These are phyloP conservation scores for Suillus occidentalis DNA, from an alignment of 768 basidiomycete species.

Conservation along the genomic window DNA sequence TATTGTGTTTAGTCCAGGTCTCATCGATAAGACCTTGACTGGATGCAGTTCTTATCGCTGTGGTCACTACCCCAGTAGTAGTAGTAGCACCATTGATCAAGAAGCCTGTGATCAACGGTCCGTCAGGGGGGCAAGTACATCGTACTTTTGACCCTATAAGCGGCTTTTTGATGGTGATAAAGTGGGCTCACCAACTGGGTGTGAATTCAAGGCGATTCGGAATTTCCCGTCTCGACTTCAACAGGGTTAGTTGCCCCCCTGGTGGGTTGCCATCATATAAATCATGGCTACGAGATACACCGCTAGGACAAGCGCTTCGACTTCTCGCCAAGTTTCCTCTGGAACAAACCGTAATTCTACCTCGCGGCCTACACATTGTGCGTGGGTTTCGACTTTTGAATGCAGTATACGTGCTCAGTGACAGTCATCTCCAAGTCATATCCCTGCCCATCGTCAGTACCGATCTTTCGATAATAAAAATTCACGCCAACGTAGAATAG, in stretches of 20 bases:
- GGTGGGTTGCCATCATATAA: not conserved
- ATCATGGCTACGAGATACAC: slow-evolving; percentile 1
- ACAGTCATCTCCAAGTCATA: slow-evolving; percentile 23
- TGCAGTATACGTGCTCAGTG: not conserved
- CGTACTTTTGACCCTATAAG: not conserved
- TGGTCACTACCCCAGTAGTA: not conserved
- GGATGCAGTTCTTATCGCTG: not conserved
- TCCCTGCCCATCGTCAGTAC: slow-evolving; percentile 32
- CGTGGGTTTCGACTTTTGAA: slow-evolving; percentile 12
- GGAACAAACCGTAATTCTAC: slow-evolving; percentile 8
- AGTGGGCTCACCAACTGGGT: not conserved
- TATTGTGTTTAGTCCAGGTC: not conserved
- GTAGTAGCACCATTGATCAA: not conserved
- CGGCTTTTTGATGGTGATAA: not conserved
- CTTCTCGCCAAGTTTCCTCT: not conserved
- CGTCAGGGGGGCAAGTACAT: not conserved
- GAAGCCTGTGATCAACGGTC: not conserved
- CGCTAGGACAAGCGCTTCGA: not conserved
- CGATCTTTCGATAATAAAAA: slow-evolving; percentile 22
- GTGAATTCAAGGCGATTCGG: not conserved
- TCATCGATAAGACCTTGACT: not conserved
- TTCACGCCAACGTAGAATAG: slow-evolving; percentile 24
- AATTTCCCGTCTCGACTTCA: not conserved
- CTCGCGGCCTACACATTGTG: slow-evolving; percentile 27
- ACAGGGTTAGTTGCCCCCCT: not conserved